Evolutionary conservation across 139 green algal genomes (phyloP), one percentile per base, ranked within the genome.

Genomic region (Haematococcus lacustris): DNA sequence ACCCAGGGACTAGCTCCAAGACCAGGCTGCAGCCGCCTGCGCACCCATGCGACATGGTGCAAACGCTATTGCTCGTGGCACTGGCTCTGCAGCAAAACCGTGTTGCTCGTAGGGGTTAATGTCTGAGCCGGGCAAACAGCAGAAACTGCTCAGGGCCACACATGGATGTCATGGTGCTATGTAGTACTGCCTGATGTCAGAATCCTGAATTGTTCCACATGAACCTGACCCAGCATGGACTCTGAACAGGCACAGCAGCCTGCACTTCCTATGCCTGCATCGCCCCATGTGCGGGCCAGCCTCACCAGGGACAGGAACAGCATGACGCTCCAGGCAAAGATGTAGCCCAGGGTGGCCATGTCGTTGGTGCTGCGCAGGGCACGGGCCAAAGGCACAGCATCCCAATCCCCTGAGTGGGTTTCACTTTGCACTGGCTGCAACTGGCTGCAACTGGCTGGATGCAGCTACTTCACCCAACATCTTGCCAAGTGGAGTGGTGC

Each of bases 221-320:
- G 47, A n/a, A n/a, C n/a, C n/a, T n/a, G n/a, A n/a, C n/a, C n/a
- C n/a, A n/a, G n/a, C n/a, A n/a, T n/a, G n/a, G n/a, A n/a, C n/a
- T n/a, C n/a, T n/a, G n/a, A n/a, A n/a, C n/a, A n/a, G n/a, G n/a
- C n/a, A n/a, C n/a, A n/a, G n/a, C n/a, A n/a, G n/a, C n/a, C n/a
- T n/a, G n/a, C n/a, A n/a, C n/a, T n/a, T n/a, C n/a, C n/a, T n/a
- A n/a, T n/a, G n/a, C n/a, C n/a, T n/a, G 47, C 47, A 21, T 21
- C 13, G 47, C 21, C 13, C 47, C 13, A 21, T 57, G 21, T 57
- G 13, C 47, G 47, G 47, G 47, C 13, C 47, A 68, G 13, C 0
- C 71, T 37, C 57, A 81, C 76, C 76, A 81, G 53, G 1, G 76
- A 71, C 25, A 81, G 70, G 21, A 68, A 47, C 17, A 38, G n/a